phyloP scores from a whole-genome alignment of 495 filamentous ascomycete genomes.

The Lasiosphaeriaceae sp. region DNA sequence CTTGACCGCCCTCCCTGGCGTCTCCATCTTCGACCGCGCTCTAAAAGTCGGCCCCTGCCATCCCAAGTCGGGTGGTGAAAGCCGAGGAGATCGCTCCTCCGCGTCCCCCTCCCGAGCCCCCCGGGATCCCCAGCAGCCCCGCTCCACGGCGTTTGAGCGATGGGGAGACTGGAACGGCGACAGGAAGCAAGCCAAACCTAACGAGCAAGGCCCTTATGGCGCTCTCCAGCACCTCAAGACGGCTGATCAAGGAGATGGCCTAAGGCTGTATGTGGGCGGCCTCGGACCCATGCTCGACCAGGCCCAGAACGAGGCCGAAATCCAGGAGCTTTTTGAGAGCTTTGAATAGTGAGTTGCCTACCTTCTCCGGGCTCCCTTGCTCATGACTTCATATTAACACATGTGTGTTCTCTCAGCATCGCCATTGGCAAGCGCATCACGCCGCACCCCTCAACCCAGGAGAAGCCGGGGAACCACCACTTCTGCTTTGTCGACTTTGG shows the following conservation, averaged over 20 bases:
- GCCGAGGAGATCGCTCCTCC: background rate
- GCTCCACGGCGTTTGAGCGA: constrained; percentile 22
- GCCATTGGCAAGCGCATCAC: constrained; percentile 62
- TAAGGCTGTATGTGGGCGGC: constrained; percentile 61
- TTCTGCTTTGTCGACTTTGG: constrained; percentile 66
- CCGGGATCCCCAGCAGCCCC: background rate
- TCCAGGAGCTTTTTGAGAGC: constrained; percentile 56
- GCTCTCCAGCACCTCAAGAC: constrained; percentile 16
- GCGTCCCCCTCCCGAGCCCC: background rate
- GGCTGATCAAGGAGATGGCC: constrained; percentile 31
- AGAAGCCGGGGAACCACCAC: constrained; percentile 56
- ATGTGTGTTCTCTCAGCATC: constrained; percentile 26
- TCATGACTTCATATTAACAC: background rate
- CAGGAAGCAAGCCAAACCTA: constrained; percentile 7
- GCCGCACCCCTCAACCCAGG: constrained; percentile 50
- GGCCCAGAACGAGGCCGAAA: constrained; percentile 47
- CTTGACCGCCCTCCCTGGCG: constrained; percentile 52
- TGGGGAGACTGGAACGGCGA: constrained; percentile 39
- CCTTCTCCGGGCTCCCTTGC: background rate
- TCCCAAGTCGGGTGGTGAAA: constrained; percentile 25
- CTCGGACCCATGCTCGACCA: constrained; percentile 57
- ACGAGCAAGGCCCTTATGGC: constrained; percentile 20
- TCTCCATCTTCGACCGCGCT: constrained; percentile 48
- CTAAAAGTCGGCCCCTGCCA: constrained; percentile 61
- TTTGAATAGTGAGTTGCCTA: constrained; percentile 44